A percentile compares a stretch with the other conserved stretches of the same genome.
Conservation (phyloP, 805 yeast species). For the Candida vartiovaarae region DNA sequence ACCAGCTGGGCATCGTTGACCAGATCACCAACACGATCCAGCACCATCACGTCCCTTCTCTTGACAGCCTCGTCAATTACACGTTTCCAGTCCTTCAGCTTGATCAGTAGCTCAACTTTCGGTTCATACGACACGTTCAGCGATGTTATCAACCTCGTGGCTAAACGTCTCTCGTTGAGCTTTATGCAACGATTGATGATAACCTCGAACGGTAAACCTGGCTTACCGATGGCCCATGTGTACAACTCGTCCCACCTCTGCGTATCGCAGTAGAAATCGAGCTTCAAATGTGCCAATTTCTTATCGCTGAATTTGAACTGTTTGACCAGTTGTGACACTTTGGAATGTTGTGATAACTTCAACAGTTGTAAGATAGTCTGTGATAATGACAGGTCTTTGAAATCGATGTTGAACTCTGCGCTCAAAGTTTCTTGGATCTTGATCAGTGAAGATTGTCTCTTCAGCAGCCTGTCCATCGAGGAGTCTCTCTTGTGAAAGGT, state of each 20-base stretch:
- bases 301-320: slow-evolving; percentile 52
- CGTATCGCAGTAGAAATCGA: slow-evolving; percentile 39
- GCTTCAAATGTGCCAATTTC: slow-evolving; percentile 47
- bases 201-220: slow-evolving; percentile 36
- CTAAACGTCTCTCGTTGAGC: slow-evolving; percentile 11
- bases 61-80: slow-evolving; percentile 18
- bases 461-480: slow-evolving; percentile 33
- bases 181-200: slow-evolving; percentile 28
- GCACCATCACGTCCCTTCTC: slow-evolving; percentile 12
- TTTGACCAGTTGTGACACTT: slow-evolving; percentile 41
- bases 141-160: slow-evolving; percentile 11
- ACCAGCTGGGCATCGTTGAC: slow-evolving; percentile 1
- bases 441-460: slow-evolving; percentile 37
- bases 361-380: slow-evolving; percentile 43
- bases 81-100: slow-evolving; percentile 13
- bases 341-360: slow-evolving; percentile 38
- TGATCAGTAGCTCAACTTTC: slow-evolving; percentile 13
- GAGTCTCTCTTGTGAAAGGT: slow-evolving; percentile 24
- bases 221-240: slow-evolving; percentile 60
- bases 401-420: slow-evolving; percentile 32
- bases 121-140: slow-evolving; percentile 13
- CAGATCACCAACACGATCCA: slow-evolving; percentile 8
- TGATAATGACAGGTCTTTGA: slow-evolving; percentile 36
- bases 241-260: slow-evolving; percentile 49
- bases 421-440: slow-evolving; percentile 40